Conservation (phyloP, 192 early-diverging fungal species). For the Coemansia erecta region DNA sequence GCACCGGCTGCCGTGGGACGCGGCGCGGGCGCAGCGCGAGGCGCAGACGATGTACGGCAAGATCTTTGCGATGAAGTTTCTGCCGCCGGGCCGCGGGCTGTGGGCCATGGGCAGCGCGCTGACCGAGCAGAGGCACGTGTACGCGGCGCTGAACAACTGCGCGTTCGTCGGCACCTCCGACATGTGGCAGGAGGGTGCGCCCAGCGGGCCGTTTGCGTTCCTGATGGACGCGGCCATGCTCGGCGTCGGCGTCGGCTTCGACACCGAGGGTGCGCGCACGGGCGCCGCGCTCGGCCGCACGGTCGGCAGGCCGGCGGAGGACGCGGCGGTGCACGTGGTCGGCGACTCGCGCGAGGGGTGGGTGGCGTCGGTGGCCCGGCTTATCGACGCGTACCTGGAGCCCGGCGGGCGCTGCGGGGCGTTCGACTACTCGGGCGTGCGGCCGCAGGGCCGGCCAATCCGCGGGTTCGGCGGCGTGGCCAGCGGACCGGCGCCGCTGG, state of each 20-base stretch:
- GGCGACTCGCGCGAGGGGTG: conserved; percentile 54
- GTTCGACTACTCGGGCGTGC: conserved; percentile 42
- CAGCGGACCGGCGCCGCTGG: conserved; percentile 43
- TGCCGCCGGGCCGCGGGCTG: conserved; percentile 53
- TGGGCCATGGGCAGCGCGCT: conserved; percentile 56
- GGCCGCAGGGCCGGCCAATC: conserved; percentile 34
- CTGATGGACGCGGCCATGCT: conserved; percentile 55
- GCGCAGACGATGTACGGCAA: conserved; percentile 54
- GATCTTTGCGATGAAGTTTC: conserved; percentile 55
- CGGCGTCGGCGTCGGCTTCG: conserved; percentile 57
- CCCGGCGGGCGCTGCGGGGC: not conserved
- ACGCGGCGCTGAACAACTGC: conserved; percentile 54
- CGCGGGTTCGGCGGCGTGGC: conserved; percentile 52
- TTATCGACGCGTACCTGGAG: conserved; percentile 50
- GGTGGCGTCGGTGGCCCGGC: conserved; percentile 39
- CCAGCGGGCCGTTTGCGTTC: conserved; percentile 42
- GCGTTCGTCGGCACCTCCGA: conserved; percentile 51
- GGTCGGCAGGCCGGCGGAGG: not conserved
- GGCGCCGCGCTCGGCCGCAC: not conserved
- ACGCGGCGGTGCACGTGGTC: not conserved
- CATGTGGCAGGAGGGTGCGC: conserved; percentile 45
- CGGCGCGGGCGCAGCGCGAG: conserved; percentile 28
- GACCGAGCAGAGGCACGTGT: conserved; percentile 48
- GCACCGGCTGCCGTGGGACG: conserved; percentile 38
- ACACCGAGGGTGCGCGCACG: conserved; percentile 41